Conservation (phyloP, 2,329 filamentous ascomycete genomes). For the Fusarium mangiferae region DNA sequence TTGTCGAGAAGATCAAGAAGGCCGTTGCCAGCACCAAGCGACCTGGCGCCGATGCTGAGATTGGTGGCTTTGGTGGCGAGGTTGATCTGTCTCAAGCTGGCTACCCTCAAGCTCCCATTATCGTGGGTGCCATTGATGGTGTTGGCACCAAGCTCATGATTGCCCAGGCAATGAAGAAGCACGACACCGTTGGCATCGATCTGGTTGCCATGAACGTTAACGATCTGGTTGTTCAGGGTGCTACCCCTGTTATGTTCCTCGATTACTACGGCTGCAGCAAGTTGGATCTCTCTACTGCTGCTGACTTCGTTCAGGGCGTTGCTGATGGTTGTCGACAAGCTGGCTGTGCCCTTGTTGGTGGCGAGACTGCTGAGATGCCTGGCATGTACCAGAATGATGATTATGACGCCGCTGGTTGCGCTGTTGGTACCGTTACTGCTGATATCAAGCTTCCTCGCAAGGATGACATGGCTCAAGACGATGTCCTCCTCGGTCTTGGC, state of each 20-base stretch:
- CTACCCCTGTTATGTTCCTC: slow-evolving; percentile 94
- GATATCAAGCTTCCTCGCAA: slow-evolving; percentile 79
- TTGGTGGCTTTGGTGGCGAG: slow-evolving; percentile 90
- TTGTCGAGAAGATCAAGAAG: slow-evolving; percentile 91
- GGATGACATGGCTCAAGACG: slow-evolving; percentile 80
- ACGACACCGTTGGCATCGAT: slow-evolving; percentile 95
- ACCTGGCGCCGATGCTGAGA: slow-evolving; percentile 89
- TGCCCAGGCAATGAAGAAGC: slow-evolving; percentile 87
- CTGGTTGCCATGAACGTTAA: slow-evolving; percentile 99
- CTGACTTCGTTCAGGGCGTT: slow-evolving; percentile 90
- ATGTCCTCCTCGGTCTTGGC: slow-evolving; percentile 85
- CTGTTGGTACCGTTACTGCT: slow-evolving; percentile 82
- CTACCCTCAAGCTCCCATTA: slow-evolving; percentile 77
- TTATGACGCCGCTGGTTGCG: slow-evolving; percentile 92
- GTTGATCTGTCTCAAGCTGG: slow-evolving; percentile 73
- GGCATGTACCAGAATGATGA: slow-evolving; percentile 89
- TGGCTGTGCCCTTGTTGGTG: slow-evolving; percentile 91
- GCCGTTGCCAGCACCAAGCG: slow-evolving; percentile 87
- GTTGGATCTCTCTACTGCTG: slow-evolving; percentile 80
- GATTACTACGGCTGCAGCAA: slow-evolving; percentile 97
- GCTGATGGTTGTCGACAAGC: slow-evolving; percentile 86
- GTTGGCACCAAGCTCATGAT: slow-evolving; percentile 98
- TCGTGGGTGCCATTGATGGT: slow-evolving; percentile 96
- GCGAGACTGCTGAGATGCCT: slow-evolving; percentile 98
- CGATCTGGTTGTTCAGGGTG: slow-evolving; percentile 94